phyloP scores from a whole-genome alignment of 768 basidiomycete genomes.

The Lactarius pseudohatsudake region DNA sequence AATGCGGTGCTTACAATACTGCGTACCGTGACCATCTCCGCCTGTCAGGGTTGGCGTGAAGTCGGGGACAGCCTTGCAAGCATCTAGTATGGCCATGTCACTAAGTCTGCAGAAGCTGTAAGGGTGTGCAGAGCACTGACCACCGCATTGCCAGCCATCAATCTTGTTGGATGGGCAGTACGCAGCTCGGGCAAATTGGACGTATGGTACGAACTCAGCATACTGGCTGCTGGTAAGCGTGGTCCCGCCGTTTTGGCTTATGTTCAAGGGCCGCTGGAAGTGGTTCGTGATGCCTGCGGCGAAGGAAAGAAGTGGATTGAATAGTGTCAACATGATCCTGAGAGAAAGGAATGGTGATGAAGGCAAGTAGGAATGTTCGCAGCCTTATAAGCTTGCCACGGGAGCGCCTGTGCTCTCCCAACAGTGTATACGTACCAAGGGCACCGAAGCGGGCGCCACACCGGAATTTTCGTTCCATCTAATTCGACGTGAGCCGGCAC shows the following conservation, averaged over 20 bases:
- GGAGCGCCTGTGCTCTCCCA: not conserved
- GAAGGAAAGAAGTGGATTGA: constrained; percentile 2
- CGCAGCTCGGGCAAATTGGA: constrained; percentile 56
- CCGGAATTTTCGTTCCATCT: not conserved
- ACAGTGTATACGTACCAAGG: not conserved
- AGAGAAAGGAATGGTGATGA: not conserved
- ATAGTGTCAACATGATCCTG: constrained; percentile 9
- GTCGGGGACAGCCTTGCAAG: constrained; percentile 42
- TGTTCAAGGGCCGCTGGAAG: constrained; percentile 4
- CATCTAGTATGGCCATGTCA: constrained; percentile 33
- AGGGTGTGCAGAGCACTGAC: constrained; percentile 32
- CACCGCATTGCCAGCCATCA: constrained; percentile 47
- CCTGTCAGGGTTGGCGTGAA: constrained; percentile 46
- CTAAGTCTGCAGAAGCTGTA: not conserved
- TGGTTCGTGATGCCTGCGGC: not conserved
- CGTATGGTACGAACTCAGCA: constrained; percentile 44
- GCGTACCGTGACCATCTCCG: constrained; percentile 49
- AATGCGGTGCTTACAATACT: constrained; percentile 43
- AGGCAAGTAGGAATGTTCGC: not conserved
- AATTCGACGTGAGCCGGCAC: too few species aligned
- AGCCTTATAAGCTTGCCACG: not conserved
- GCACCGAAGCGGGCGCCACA: not conserved
- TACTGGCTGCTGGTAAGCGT: constrained; percentile 37
- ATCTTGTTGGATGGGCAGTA: constrained; percentile 47
- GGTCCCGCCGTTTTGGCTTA: constrained; percentile 23